Evolutionary conservation across 2,329 filamentous ascomycete genomes (phyloP).

Genomic region (Talaromyces sp.): DNA sequence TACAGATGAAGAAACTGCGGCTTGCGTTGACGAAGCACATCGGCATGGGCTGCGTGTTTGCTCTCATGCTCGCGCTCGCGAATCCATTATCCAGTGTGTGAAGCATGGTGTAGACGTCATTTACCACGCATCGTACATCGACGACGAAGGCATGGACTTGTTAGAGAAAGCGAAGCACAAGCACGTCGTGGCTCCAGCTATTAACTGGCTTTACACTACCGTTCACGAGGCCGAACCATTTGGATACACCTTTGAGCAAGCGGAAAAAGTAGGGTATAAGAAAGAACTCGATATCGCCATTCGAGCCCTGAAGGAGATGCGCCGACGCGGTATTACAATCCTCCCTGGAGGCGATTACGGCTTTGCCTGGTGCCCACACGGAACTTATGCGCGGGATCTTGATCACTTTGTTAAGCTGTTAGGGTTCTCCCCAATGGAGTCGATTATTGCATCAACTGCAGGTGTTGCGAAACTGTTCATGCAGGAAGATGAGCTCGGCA

Average conservation of each 20-base stretch:
- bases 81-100: conserved; percentile 41
- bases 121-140: conserved; percentile 43
- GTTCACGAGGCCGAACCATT: conserved; percentile 34
- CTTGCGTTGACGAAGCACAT: conserved; percentile 46
- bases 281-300: conserved; percentile 38
- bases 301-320: conserved; percentile 40
- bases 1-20: conserved; percentile 41
- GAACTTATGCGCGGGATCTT: conserved; percentile 44
- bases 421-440: conserved; percentile 41
- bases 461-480: conserved; percentile 39
- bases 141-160: conserved; percentile 31
- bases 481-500: conserved; percentile 30
- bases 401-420: conserved; percentile 43
- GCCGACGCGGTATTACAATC: conserved; percentile 40
- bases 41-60: conserved; percentile 29
- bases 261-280: conserved; percentile 41
- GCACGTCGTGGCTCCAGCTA: conserved; percentile 38
- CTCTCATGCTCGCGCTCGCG: conserved; percentile 41
- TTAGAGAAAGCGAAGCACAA: conserved; percentile 34
- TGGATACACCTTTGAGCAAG: conserved; percentile 39
- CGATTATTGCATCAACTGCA: conserved; percentile 40
- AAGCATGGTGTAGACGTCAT: conserved; percentile 44
- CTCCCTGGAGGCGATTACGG: conserved; percentile 41
- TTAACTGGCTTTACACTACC: conserved; percentile 41
- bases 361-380: conserved; percentile 46